Percentiles rank a stretch among this genome's conserved stretches.
phyloP scores from a whole-genome alignment of 306 rosid genomes.

The Corylus avellana region DNA sequence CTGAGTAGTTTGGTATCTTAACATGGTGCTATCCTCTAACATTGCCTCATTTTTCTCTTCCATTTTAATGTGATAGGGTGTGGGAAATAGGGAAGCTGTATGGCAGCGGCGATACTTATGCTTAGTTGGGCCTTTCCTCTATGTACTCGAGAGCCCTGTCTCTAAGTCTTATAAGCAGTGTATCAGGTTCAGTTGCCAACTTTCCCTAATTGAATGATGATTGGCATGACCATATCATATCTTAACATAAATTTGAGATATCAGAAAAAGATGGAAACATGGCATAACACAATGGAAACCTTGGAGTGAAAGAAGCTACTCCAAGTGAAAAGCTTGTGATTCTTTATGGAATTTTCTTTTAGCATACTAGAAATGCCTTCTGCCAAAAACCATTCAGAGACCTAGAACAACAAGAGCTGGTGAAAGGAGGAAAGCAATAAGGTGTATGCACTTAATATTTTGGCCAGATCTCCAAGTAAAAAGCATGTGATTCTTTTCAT shows the following conservation, averaged over 20 bases:
- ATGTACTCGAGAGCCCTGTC: conserved; percentile 82
- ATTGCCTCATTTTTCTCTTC: not conserved
- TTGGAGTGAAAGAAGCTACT: not conserved
- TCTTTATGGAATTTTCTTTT: not conserved
- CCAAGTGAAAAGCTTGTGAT: not conserved
- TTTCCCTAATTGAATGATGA: conserved; percentile 21
- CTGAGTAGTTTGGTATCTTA: conserved; percentile 5
- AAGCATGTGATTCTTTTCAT: not conserved
- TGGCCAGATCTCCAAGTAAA: not conserved
- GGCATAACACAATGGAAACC: not conserved
- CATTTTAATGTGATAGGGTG: conserved; percentile 62
- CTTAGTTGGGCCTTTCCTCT: conserved; percentile 88
- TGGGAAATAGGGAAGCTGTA: conserved; percentile 91
- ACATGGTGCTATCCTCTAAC: conserved; percentile 15
- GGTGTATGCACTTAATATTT: not conserved
- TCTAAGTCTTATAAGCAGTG: conserved; percentile 82
- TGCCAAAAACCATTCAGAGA: not conserved
- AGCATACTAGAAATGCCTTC: not conserved
- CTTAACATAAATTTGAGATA: not conserved
- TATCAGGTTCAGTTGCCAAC: conserved; percentile 61
- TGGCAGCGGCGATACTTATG: conserved; percentile 89
- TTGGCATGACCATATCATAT: not conserved
- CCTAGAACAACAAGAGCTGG: not conserved
- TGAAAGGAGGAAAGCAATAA: not conserved
- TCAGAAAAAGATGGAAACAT: not conserved